Evolutionary conservation across 1,139 yeast genomes (phyloP).

Genomic region (Geotrichum australiense): DNA sequence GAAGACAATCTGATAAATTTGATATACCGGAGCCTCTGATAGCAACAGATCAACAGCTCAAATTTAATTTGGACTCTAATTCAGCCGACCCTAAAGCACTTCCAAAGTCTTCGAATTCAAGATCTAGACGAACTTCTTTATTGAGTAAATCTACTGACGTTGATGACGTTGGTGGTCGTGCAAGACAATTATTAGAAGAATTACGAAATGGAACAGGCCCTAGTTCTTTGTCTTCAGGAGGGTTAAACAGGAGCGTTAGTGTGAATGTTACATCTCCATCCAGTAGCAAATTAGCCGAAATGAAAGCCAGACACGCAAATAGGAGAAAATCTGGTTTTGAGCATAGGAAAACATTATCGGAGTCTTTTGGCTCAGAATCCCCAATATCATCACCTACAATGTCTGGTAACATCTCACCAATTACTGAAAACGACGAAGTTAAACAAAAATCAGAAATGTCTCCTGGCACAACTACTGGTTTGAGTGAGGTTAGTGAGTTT

Average conservation of each 20-base stretch:
- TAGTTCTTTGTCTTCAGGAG: constrained; percentile 1
- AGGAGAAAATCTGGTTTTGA: constrained; percentile 11
- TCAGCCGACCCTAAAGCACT: not conserved
- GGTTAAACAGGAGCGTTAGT: constrained; percentile 1
- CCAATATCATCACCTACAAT: no score
- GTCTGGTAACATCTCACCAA: no score
- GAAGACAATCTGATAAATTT: constrained; percentile 15
- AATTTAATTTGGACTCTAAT: not conserved
- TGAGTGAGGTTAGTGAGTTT: no score
- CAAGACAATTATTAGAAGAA: constrained; percentile 53
- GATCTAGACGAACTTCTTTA: not conserved
- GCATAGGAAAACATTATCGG: constrained; percentile 3
- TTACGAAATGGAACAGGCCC: constrained; percentile 39
- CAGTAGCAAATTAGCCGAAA: constrained; percentile 16
- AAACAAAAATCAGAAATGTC: no score
- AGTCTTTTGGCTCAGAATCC: constrained; percentile 6
- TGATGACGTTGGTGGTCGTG: constrained; percentile 50
- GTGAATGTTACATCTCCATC: constrained; percentile 1
- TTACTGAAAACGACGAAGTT: no score
- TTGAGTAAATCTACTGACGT: constrained; percentile 38
- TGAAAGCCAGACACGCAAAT: constrained; percentile 18
- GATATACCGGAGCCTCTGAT: constrained; percentile 2
- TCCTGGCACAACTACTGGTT: no score
- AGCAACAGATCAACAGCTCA: not conserved
- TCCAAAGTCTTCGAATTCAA: not conserved